phyloP scores from a whole-genome alignment of 345 rosid genomes.

The Mangifera indica region DNA sequence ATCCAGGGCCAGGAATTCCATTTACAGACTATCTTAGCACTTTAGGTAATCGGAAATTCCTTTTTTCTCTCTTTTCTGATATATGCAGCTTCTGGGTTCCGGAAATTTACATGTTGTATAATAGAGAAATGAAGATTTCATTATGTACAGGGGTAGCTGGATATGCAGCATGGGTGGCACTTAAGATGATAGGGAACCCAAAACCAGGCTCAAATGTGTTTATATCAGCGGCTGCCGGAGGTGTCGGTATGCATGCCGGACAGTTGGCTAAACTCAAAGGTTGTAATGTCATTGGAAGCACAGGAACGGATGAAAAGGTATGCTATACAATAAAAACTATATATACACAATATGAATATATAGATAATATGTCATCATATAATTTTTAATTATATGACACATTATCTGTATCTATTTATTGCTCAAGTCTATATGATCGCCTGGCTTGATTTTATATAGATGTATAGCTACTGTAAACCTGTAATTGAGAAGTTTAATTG shows the following conservation, averaged over 20 bases:
- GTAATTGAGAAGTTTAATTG: too few species aligned
- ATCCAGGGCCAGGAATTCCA: slow-evolving; percentile 19
- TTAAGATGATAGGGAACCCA: slow-evolving; percentile 38
- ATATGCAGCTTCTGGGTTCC: background rate
- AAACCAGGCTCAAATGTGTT: slow-evolving; percentile 41
- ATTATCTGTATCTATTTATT: too few species aligned
- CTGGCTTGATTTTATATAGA: too few species aligned
- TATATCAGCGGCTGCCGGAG: slow-evolving; percentile 53
- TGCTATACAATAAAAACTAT: too few species aligned
- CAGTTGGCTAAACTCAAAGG: slow-evolving; percentile 52
- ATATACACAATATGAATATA: too few species aligned
- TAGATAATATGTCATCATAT: too few species aligned
- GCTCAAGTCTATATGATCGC: too few species aligned
- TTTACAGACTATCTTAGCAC: slow-evolving; percentile 36
- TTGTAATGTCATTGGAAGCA: slow-evolving; percentile 48
- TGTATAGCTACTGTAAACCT: too few species aligned
- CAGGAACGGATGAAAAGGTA: slow-evolving; percentile 51
- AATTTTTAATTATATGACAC: too few species aligned
- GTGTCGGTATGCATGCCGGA: slow-evolving; percentile 54
- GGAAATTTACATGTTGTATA: background rate
- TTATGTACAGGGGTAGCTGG: slow-evolving; percentile 34
- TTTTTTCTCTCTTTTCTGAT: background rate
- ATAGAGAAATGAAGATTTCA: background rate
- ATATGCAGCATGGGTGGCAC: slow-evolving; percentile 50
- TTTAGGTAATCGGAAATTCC: slow-evolving; percentile 23